These are phyloP conservation scores for Chlamydomonas sphaeroides DNA, from an alignment of 139 green algal genomes.

Conservation along the genomic window DNA sequence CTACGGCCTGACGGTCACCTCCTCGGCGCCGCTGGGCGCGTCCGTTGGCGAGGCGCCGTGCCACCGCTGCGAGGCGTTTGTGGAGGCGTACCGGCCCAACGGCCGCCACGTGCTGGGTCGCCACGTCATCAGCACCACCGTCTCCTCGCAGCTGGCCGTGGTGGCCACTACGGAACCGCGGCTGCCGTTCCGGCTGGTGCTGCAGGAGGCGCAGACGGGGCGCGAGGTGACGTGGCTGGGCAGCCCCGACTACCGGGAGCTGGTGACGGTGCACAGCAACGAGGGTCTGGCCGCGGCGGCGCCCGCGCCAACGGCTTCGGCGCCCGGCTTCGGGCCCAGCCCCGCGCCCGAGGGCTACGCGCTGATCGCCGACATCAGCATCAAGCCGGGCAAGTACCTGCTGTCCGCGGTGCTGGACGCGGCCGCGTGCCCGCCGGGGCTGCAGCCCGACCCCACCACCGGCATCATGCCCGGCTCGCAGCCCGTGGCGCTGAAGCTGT, in stretches of 20 bases:
- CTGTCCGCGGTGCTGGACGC: constrained; percentile 38
- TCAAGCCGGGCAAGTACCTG: constrained; percentile 63
- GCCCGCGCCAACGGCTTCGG: neutral
- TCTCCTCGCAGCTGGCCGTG: constrained; percentile 32
- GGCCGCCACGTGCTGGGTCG: constrained; percentile 41
- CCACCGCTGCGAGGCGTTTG: constrained; percentile 23
- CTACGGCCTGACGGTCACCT: constrained; percentile 44
- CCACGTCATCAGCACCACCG: constrained; percentile 45
- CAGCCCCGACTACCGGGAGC: constrained; percentile 30
- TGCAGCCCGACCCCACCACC: constrained; percentile 45
- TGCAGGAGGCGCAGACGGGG: constrained; percentile 45
- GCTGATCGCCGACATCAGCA: constrained; percentile 43
- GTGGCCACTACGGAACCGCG: constrained; percentile 12
- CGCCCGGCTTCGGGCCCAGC: neutral
- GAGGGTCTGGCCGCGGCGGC: neutral
- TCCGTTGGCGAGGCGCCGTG: constrained; percentile 10
- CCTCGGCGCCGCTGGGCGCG: neutral
- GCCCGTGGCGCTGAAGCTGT: constrained; percentile 17
- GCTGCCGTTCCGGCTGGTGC: constrained; percentile 33
- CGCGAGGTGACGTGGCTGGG: constrained; percentile 19
- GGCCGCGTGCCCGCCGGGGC: constrained; percentile 37
- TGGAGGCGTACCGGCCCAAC: constrained; percentile 61
- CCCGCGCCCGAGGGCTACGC: constrained; percentile 16
- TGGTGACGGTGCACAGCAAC: neutral
- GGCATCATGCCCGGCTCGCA: constrained; percentile 18